Evolutionary conservation across 345 rosid species (phyloP).

Genomic region (Pistacia vera): DNA sequence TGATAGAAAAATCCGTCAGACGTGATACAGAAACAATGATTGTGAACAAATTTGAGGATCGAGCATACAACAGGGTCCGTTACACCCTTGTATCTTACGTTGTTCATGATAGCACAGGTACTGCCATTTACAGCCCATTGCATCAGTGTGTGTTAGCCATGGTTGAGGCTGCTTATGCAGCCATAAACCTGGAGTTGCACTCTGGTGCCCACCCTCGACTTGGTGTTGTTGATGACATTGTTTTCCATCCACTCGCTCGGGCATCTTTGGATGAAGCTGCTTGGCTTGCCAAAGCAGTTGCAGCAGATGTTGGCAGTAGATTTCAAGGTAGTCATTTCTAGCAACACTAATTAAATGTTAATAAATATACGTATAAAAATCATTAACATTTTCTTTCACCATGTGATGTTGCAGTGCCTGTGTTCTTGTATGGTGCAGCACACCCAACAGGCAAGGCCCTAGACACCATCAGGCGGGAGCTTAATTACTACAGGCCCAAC

Average conservation of each 20-base stretch:
- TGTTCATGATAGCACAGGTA: constrained; percentile 40
- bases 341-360: no score
- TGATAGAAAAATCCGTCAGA: constrained; percentile 45
- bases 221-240: constrained; percentile 62
- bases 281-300: constrained; percentile 61
- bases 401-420: constrained; percentile 47
- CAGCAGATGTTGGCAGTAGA: constrained; percentile 50
- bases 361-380: no score
- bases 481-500: constrained; percentile 63
- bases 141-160: constrained; percentile 48
- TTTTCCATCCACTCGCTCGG: constrained; percentile 54
- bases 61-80: constrained; percentile 52
- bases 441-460: constrained; percentile 58
- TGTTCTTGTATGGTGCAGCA: constrained; percentile 54
- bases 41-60: constrained; percentile 54
- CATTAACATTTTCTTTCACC: no score
- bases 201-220: constrained; percentile 60
- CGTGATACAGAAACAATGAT: constrained; percentile 43
- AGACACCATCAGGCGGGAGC: constrained; percentile 59
- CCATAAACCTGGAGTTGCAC: constrained; percentile 53
- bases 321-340: constrained; percentile 37
- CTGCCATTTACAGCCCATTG: constrained; percentile 57
- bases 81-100: constrained; percentile 59
- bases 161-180: constrained; percentile 53
- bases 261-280: constrained; percentile 63